Conservation (phyloP, 73 alveolate genomes). For the Tetrahymena borealis region DNA sequence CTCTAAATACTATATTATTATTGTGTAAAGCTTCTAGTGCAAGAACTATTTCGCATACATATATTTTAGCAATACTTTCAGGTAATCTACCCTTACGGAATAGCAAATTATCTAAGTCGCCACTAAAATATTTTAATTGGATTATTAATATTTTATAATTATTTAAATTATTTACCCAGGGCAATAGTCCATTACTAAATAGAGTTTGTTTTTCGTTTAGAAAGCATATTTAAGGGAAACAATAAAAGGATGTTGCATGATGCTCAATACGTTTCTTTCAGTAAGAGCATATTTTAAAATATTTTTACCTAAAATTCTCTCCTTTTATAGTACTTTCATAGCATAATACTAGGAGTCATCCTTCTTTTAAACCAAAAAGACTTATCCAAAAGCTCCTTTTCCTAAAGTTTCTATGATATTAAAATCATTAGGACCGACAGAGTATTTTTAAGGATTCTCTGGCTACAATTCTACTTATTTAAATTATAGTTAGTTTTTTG, state of each 20-base stretch:
- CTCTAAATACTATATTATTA: slow-evolving; percentile 18
- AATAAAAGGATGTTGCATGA: slow-evolving; percentile 79
- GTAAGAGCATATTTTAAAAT: slow-evolving; percentile 87
- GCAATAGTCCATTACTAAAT: slow-evolving; percentile 80
- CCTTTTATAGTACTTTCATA: slow-evolving; percentile 87
- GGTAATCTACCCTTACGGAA: slow-evolving; percentile 31
- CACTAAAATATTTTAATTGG: slow-evolving; percentile 13
- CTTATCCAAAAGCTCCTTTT: slow-evolving; percentile 86
- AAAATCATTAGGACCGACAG: slow-evolving; percentile 53
- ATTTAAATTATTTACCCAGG: slow-evolving; percentile 51
- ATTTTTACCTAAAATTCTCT: slow-evolving; percentile 69
- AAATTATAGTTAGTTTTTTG: slow-evolving; percentile 5
- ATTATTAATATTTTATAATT: neutral
- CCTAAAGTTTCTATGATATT: slow-evolving; percentile 71
- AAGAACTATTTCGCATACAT: slow-evolving; percentile 48
- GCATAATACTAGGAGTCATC: slow-evolving; percentile 68
- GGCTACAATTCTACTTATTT: neutral
- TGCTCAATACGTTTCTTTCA: slow-evolving; percentile 86
- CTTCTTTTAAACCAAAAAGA: slow-evolving; percentile 77
- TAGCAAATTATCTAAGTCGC: slow-evolving; percentile 52
- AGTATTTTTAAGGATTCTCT: neutral
- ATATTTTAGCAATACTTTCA: slow-evolving; percentile 48
- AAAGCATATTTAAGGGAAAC: slow-evolving; percentile 82
- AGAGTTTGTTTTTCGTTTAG: slow-evolving; percentile 80
- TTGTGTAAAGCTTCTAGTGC: slow-evolving; percentile 45